phyloP scores from a whole-genome alignment of 257 asterid species.

The Penstemon davidsonii region DNA sequence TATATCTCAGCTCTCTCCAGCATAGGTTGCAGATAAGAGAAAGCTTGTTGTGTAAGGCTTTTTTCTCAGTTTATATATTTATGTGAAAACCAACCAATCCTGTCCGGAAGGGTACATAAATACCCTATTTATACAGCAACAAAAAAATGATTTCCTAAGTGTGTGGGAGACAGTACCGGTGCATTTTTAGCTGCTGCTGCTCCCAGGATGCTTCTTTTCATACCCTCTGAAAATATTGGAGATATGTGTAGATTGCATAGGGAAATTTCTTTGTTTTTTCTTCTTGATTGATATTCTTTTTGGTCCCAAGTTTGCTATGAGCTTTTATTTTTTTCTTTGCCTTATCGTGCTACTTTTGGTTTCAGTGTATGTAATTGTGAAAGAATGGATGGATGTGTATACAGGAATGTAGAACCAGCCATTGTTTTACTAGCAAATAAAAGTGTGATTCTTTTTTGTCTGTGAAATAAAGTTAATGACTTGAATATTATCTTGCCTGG shows the following conservation, averaged over 20 bases:
- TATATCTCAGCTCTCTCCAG: constrained; percentile 31
- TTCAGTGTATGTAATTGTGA: constrained; percentile 29
- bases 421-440: constrained; percentile 49
- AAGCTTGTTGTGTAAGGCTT: constrained; percentile 20
- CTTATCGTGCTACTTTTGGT: constrained; percentile 18
- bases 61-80: neutral
- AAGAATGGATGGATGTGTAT: constrained; percentile 45
- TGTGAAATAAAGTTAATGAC: neutral
- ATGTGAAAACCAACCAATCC: constrained; percentile 12
- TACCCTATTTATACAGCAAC: constrained; percentile 17
- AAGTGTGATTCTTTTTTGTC: constrained; percentile 38
- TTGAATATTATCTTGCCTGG: no score
- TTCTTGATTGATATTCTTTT: constrained; percentile 40
- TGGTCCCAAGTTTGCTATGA: constrained; percentile 42
- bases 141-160: constrained; percentile 31
- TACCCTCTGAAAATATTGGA: constrained; percentile 31
- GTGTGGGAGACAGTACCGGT: constrained; percentile 46
- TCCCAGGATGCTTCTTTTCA: constrained; percentile 38
- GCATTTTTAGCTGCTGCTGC: constrained; percentile 64
- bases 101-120: constrained; percentile 38
- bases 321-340: constrained; percentile 33
- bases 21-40: constrained; percentile 24
- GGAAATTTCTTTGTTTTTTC: constrained; percentile 27
- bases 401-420: constrained; percentile 49
- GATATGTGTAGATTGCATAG: constrained; percentile 33